Evolutionary conservation across 352 stramenopile species (phyloP).

Genomic region (Phytophthora tentaculata): DNA sequence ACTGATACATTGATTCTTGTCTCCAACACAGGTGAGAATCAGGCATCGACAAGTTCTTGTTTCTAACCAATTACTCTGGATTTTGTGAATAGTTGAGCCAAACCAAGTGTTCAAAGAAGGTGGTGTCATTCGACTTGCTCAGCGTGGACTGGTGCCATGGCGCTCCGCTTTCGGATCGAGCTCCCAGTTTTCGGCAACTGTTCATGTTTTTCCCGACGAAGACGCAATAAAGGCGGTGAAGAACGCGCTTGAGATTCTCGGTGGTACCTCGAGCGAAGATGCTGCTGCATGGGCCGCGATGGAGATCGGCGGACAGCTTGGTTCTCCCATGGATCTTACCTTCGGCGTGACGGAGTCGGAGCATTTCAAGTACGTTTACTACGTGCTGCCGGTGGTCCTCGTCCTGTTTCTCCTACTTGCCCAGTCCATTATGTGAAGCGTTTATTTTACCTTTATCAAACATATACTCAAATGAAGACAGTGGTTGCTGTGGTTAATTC

Average conservation of each 20-base stretch:
- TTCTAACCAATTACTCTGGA: conserved; percentile 27
- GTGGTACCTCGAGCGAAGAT: conserved; percentile 20
- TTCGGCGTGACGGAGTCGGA: conserved; percentile 19
- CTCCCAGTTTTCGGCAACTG: conserved; percentile 40
- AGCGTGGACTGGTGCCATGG: conserved; percentile 56
- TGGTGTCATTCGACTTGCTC: conserved; percentile 48
- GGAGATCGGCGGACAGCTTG: conserved; percentile 29
- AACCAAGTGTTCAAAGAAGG: conserved; percentile 43
- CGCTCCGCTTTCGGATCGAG: conserved; percentile 28
- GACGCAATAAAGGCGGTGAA: conserved; percentile 46
- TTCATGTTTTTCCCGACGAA: conserved; percentile 61
- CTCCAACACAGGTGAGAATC: conserved; percentile 19
- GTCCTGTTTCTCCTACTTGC: conserved; percentile 48
- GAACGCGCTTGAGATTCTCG: conserved; percentile 70
- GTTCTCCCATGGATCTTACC: conserved; percentile 21
- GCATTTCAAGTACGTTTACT: conserved; percentile 30
- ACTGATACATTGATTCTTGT: neutral
- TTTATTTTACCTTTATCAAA: too few species aligned
- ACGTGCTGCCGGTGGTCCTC: conserved; percentile 40
- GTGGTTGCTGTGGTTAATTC: conserved; percentile 23
- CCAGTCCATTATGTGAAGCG: conserved; percentile 33
- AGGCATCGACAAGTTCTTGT: conserved; percentile 7
- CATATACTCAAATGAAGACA: too few species aligned
- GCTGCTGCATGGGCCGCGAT: conserved; percentile 27
- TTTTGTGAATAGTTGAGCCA: conserved; percentile 28